Evolutionary conservation across 148 eudicot species (phyloP).

Genomic region (Rhododendron ovatum): DNA sequence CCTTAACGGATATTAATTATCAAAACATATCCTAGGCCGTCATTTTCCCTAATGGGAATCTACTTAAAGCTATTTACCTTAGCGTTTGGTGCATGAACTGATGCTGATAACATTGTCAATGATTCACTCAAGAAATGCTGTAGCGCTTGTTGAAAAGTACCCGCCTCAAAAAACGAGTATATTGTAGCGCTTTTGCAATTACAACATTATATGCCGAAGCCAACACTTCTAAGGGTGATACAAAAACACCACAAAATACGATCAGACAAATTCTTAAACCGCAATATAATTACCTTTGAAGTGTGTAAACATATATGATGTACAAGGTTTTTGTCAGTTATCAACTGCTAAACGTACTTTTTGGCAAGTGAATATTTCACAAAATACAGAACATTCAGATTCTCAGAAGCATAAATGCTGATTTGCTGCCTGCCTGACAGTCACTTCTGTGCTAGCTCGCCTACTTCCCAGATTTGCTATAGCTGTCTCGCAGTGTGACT

Average conservation of each 20-base stretch:
- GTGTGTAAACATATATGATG: background rate
- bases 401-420: background rate
- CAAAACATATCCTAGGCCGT: too few relatives aligned
- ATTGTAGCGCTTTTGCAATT: background rate
- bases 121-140: background rate
- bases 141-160: background rate
- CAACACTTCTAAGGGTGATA: too few relatives aligned
- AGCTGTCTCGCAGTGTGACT: constrained; percentile 71
- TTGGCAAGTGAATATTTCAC: background rate
- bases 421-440: background rate
- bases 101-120: background rate
- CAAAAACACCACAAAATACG: background rate
- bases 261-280: background rate
- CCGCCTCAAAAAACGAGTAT: background rate
- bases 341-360: background rate
- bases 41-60: background rate
- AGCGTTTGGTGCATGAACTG: background rate
- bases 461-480: constrained; percentile 42
- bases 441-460: background rate
- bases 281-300: background rate
- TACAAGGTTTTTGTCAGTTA: background rate
- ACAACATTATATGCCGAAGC: background rate
- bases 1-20: too few relatives aligned
- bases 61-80: background rate
- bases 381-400: background rate